A percentile compares a stretch with the other conserved stretches of the same genome.
These are phyloP conservation scores for Phytophthora citrophthora DNA, from an alignment of 352 stramenopile genomes.

Conservation along the genomic window DNA sequence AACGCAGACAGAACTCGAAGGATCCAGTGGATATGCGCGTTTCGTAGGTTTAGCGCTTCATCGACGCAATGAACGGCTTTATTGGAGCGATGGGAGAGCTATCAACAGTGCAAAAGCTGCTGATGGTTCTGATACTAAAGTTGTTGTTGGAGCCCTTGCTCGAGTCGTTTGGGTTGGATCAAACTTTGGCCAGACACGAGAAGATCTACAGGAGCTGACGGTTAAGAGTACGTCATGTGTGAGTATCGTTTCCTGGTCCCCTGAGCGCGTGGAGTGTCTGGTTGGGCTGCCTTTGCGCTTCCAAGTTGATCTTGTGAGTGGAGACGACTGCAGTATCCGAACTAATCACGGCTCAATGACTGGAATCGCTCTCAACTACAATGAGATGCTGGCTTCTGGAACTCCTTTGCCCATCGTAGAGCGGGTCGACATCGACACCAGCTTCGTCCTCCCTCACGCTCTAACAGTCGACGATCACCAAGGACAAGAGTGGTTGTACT, in stretches of 20 bases:
- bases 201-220: slow-evolving; percentile 43
- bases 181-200: slow-evolving; percentile 51
- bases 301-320: slow-evolving; percentile 23
- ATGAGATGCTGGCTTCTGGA: slow-evolving; percentile 57
- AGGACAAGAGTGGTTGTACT: slow-evolving; percentile 58
- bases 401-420: slow-evolving; percentile 60
- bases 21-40: slow-evolving; percentile 44
- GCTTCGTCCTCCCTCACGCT: slow-evolving; percentile 51
- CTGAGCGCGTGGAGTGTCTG: slow-evolving; percentile 62
- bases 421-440: slow-evolving; percentile 43
- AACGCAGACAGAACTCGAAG: slow-evolving; percentile 39
- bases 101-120: slow-evolving; percentile 41
- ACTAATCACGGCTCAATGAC: slow-evolving; percentile 59
- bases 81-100: slow-evolving; percentile 63
- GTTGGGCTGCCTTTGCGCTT: slow-evolving; percentile 47
- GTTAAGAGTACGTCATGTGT: slow-evolving; percentile 50
- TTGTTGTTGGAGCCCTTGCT: slow-evolving; percentile 51
- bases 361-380: slow-evolving; percentile 47
- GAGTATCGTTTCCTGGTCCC: slow-evolving; percentile 49
- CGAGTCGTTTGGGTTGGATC: slow-evolving; percentile 57
- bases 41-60: slow-evolving; percentile 58
- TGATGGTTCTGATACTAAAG: slow-evolving; percentile 22
- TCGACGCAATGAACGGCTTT: slow-evolving; percentile 39
- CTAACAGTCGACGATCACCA: slow-evolving; percentile 48
- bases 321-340: slow-evolving; percentile 55